Conservation (phyloP, 139 green algal species). For the Chlamydomonas applanata region DNA sequence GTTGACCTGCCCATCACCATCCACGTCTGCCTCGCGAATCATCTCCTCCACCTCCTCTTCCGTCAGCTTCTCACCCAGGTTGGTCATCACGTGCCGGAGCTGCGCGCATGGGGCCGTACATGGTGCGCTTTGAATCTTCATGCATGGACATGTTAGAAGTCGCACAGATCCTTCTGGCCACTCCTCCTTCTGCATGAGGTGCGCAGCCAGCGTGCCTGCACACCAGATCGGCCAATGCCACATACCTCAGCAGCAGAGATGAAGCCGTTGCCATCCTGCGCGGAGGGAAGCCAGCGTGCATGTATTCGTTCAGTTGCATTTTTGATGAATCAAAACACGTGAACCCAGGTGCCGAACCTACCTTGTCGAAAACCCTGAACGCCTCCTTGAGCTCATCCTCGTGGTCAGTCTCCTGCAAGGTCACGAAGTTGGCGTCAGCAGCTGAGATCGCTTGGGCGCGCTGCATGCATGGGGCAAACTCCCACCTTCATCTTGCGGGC, state of each 20-base stretch:
- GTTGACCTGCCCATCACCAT: slow-evolving; percentile 80
- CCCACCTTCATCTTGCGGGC: slow-evolving; percentile 96
- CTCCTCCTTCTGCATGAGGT: no score
- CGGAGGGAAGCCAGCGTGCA: no score
- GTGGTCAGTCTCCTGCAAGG: slow-evolving; percentile 81
- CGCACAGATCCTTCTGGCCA: no score
- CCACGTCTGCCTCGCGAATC: slow-evolving; percentile 93
- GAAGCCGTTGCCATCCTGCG: slow-evolving; percentile 96
- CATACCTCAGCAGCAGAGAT: slow-evolving; percentile 95
- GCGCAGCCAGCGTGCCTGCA: background rate
- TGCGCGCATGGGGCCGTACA: slow-evolving; percentile 32
- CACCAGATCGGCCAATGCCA: background rate
- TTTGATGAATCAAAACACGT: no score
- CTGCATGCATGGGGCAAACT: background rate
- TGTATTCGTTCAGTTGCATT: no score
- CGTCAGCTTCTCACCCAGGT: slow-evolving; percentile 96
- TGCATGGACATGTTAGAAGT: no score
- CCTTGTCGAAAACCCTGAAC: slow-evolving; percentile 99
- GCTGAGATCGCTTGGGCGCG: background rate
- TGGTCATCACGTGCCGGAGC: slow-evolving; percentile 98
- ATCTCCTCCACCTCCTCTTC: slow-evolving; percentile 99
- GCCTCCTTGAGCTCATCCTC: slow-evolving; percentile 98
- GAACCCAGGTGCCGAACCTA: no score
- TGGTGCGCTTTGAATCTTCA: background rate
- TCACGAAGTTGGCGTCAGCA: background rate